Conservation (phyloP, 768 basidiomycete species). For the Amanita brunnescens region DNA sequence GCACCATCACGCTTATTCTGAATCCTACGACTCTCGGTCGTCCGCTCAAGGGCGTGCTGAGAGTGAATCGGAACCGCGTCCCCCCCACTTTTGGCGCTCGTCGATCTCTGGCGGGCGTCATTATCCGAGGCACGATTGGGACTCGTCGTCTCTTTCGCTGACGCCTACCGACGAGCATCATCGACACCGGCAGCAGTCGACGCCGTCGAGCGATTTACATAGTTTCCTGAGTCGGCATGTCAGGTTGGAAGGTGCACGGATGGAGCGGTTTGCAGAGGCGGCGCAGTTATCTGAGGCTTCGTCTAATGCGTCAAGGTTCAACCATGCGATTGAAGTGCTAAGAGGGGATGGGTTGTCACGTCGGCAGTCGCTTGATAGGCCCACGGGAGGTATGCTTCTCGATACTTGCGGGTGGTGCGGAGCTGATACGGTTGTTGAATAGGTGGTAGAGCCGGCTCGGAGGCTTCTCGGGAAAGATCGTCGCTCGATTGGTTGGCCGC, state of each 20-base stretch:
- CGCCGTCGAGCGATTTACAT: slow-evolving; percentile 2
- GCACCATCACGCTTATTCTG: not conserved
- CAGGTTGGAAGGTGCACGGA: slow-evolving; percentile 1
- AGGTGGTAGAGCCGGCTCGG: slow-evolving; percentile 6
- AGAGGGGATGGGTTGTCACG: slow-evolving; percentile 5
- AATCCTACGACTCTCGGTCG: not conserved
- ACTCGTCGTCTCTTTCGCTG: not conserved
- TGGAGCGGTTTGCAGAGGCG: slow-evolving; percentile 7
- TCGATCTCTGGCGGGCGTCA: not conserved
- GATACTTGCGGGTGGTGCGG: not conserved
- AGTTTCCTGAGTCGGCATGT: not conserved
- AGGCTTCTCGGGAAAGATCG: slow-evolving; percentile 4
- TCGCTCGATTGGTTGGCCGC: slow-evolving; percentile 5
- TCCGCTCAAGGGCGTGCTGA: not conserved
- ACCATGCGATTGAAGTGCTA: slow-evolving; percentile 23
- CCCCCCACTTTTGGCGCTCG: slow-evolving; percentile 1
- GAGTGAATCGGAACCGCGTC: not conserved
- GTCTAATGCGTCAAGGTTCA: slow-evolving; percentile 17
- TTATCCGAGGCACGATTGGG: slow-evolving; percentile 1
- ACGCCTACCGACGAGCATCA: not conserved
- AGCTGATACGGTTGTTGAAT: not conserved
- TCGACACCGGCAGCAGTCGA: not conserved
- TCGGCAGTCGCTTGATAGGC: not conserved
- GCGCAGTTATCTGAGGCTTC: too few relatives aligned
- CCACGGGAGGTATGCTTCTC: not conserved